A percentile compares a stretch with the other conserved stretches of the same genome.
These are phyloP conservation scores for Penicillium antarcticum DNA, from an alignment of 495 filamentous ascomycete genomes.

Conservation along the genomic window DNA sequence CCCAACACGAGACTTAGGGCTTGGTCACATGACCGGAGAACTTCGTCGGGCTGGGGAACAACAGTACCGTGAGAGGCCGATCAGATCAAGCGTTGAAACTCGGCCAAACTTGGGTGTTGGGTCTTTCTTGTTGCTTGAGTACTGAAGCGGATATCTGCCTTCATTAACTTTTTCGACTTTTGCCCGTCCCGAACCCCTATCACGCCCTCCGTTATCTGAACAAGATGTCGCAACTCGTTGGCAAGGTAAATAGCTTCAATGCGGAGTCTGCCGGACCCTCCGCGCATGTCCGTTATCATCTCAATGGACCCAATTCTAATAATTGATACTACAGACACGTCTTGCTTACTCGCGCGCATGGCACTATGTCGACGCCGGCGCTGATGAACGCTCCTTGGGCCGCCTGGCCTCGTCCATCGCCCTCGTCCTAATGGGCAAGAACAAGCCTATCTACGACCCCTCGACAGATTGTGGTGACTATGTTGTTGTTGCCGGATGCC, in stretches of 20 bases:
- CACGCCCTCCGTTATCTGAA: constrained; percentile 1
- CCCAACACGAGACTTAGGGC: constrained; percentile 22
- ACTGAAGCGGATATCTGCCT: not conserved
- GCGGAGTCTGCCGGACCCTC: constrained; percentile 5
- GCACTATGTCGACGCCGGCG: constrained; percentile 81
- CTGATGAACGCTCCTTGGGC: constrained; percentile 58
- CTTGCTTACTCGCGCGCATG: constrained; percentile 94
- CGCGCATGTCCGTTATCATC: constrained; percentile 1
- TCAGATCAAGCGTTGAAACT: constrained; percentile 18
- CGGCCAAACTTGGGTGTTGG: not conserved
- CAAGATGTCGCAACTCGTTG: constrained; percentile 46
- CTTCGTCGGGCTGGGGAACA: constrained; percentile 7
- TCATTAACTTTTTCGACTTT: not conserved
- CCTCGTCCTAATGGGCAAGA: constrained; percentile 92
- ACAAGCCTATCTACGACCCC: constrained; percentile 97
- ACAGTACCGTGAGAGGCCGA: constrained; percentile 8
- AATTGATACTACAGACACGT: constrained; percentile 62
- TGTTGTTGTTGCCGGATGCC: constrained; percentile 88
- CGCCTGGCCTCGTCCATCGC: constrained; percentile 91
- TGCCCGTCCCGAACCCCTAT: not conserved
- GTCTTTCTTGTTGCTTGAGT: not conserved
- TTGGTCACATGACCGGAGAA: constrained; percentile 22
- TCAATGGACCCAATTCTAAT: constrained; percentile 2
- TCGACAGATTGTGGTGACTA: constrained; percentile 98
- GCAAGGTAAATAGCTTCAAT: constrained; percentile 36